Conservation (phyloP, 108 stramenopile species). For the Cyclotella choctawhatcheeana region DNA sequence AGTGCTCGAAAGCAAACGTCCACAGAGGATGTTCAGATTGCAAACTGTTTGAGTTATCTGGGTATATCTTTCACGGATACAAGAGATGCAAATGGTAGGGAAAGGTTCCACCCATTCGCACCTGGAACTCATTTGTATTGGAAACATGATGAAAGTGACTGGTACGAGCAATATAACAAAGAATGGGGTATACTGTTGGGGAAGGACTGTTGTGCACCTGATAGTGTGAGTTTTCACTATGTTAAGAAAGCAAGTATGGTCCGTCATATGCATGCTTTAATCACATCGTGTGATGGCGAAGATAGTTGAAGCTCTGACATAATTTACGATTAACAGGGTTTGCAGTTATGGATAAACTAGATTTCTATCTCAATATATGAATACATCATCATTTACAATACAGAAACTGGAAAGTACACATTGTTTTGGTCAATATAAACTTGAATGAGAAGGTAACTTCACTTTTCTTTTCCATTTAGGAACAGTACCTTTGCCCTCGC, state of each 20-base stretch:
- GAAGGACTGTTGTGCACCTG: constrained; percentile 85
- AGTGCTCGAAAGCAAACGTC: constrained; percentile 47
- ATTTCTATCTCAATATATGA: no score
- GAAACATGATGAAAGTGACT: constrained; percentile 52
- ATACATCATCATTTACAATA: no score
- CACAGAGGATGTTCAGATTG: constrained; percentile 75
- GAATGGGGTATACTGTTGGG: constrained; percentile 75
- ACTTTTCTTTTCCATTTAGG: constrained; percentile 28
- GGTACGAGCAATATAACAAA: constrained; percentile 73
- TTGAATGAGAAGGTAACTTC: constrained; percentile 29
- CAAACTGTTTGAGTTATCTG: constrained; percentile 46
- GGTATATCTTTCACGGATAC: constrained; percentile 67
- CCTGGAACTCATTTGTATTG: constrained; percentile 69
- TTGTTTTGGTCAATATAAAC: constrained; percentile 22
- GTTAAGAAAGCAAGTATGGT: constrained; percentile 84
- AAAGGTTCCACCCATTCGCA: constrained; percentile 83
- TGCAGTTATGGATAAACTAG: no score
- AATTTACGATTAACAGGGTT: no score
- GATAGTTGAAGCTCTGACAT: no score
- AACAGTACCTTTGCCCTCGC: not conserved
- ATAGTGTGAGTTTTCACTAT: constrained; percentile 92
- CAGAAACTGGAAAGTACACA: no score
- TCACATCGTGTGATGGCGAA: constrained; percentile 55
- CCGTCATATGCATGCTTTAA: constrained; percentile 65
- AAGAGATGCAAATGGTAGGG: constrained; percentile 65